A percentile compares a stretch with the other conserved stretches of the same genome.
Evolutionary conservation across 2,329 filamentous ascomycete genomes (phyloP).

Genomic region (Colletotrichum paranaense): DNA sequence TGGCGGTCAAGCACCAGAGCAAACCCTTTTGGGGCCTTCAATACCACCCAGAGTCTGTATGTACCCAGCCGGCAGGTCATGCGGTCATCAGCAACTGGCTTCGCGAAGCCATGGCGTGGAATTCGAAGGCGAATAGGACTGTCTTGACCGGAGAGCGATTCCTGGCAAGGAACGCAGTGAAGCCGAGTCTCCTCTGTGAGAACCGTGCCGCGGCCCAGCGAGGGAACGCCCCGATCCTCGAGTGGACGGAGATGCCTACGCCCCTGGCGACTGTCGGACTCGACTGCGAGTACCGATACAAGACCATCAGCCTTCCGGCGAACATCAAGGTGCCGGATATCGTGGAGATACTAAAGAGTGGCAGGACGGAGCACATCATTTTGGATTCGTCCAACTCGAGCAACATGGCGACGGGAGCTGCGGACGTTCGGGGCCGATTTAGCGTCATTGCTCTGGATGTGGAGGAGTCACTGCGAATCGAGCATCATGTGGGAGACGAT

Average conservation of each 20-base stretch:
- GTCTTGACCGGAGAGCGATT: conserved; percentile 34
- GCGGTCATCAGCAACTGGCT: conserved; percentile 82
- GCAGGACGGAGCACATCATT: conserved; percentile 61
- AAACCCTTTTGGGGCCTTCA: conserved; percentile 89
- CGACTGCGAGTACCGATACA: conserved; percentile 51
- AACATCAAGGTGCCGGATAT: conserved; percentile 64
- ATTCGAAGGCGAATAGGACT: conserved; percentile 46
- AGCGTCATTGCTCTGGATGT: conserved; percentile 80
- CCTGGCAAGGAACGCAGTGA: conserved; percentile 46
- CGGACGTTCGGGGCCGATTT: conserved; percentile 68
- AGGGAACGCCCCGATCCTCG: conserved; percentile 6
- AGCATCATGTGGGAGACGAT: conserved; percentile 64
- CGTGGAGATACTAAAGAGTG: conserved; percentile 60
- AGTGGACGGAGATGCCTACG: conserved; percentile 21
- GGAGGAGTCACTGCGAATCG: conserved; percentile 64
- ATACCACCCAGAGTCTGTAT: conserved; percentile 91
- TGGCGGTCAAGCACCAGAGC: conserved; percentile 75
- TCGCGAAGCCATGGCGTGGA: conserved; percentile 71
- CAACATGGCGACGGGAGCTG: conserved; percentile 51
- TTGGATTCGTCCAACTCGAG: conserved; percentile 69
- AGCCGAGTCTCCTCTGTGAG: conserved; percentile 47
- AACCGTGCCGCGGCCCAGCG: background rate
- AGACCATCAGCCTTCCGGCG: conserved; percentile 55
- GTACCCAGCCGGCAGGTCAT: conserved; percentile 76
- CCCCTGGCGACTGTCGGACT: conserved; percentile 44